These are phyloP conservation scores for Inga leiocalycina DNA, from an alignment of 306 rosid species.

Conservation along the genomic window DNA sequence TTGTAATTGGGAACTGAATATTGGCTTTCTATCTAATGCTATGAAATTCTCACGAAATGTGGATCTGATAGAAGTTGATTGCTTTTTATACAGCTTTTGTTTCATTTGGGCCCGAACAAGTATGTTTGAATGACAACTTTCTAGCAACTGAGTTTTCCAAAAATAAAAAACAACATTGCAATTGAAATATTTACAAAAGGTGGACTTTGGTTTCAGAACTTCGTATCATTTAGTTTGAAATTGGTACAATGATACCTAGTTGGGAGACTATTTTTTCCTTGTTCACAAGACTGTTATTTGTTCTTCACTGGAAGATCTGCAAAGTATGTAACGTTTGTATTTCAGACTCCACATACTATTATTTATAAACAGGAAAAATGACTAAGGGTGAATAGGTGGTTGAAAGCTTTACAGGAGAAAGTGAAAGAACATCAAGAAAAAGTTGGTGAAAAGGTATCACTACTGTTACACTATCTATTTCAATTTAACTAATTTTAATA, in stretches of 20 bases:
- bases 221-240: not conserved
- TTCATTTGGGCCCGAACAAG: not conserved
- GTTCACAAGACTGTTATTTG: not conserved
- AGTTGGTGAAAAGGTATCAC: slow-evolving; percentile 82
- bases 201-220: not conserved
- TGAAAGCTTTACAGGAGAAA: slow-evolving; percentile 93
- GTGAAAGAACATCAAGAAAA: slow-evolving; percentile 96
- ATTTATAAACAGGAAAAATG: slow-evolving; percentile 70
- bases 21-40: slow-evolving; percentile 4
- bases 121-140: not conserved
- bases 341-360: not conserved
- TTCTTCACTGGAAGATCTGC: not conserved
- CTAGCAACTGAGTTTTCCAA: not conserved
- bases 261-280: not conserved
- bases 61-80: slow-evolving; percentile 13
- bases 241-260: not conserved
- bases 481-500: not conserved
- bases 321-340: not conserved
- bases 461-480: not conserved
- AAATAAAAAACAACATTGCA: not conserved
- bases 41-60: slow-evolving; percentile 21
- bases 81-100: not conserved
- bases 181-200: not conserved
- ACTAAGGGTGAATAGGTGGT: slow-evolving; percentile 80
- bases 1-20: slow-evolving; percentile 24